These are phyloP conservation scores for Taxillus chinensis DNA, from an alignment of 164 flowering plant genomes.

Conservation along the genomic window DNA sequence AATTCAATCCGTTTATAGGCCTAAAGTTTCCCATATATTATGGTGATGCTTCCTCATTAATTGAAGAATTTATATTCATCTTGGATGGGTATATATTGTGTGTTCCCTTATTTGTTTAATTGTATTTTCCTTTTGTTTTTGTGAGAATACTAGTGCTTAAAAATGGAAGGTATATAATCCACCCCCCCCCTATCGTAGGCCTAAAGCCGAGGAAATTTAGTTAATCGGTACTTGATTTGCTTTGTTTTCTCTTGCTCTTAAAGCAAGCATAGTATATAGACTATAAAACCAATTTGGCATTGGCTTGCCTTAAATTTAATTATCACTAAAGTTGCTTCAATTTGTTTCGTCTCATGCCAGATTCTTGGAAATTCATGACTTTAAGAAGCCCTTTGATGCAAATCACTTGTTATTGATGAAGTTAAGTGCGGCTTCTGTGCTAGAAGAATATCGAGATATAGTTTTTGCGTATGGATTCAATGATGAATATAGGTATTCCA, in stretches of 20 bases:
- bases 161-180: no score
- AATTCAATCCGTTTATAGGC: no score
- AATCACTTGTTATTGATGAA: slow-evolving; percentile 33
- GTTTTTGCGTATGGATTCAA: slow-evolving; percentile 29
- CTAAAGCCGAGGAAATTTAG: not conserved
- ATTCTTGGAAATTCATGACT: slow-evolving; percentile 26
- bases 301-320: not conserved
- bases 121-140: no score
- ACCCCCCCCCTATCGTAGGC: no score
- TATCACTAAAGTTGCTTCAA: not conserved
- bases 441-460: slow-evolving; percentile 29
- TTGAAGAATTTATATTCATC: no score
- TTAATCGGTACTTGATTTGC: not conserved
- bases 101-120: no score
- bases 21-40: no score
- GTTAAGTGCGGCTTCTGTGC: slow-evolving; percentile 18
- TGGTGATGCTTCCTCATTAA: no score
- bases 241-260: not conserved
- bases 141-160: no score
- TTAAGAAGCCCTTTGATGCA: slow-evolving; percentile 31
- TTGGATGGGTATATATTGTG: no score
- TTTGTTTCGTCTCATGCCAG: slow-evolving; percentile 6
- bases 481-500: slow-evolving; percentile 27
- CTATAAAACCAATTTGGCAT: not conserved
- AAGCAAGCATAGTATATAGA: not conserved